Conservation (phyloP, 495 filamentous ascomycete genomes). For the Podospora tetraspora region DNA sequence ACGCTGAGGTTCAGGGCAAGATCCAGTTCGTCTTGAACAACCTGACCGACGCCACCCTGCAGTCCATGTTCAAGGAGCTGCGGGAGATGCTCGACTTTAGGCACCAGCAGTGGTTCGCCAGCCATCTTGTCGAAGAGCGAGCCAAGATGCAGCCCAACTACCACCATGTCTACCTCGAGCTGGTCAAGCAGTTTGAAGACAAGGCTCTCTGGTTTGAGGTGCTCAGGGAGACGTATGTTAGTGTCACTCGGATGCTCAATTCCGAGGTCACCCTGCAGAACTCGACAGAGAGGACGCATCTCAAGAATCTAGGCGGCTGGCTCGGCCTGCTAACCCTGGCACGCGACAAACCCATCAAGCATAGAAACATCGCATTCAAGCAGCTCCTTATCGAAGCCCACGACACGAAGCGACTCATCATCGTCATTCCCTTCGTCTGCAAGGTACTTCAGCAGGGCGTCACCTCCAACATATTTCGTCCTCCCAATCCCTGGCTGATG, state of each 20-base stretch:
- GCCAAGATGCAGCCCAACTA: slow-evolving; percentile 96
- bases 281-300: slow-evolving; percentile 71
- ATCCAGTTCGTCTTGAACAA: slow-evolving; percentile 97
- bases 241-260: slow-evolving; percentile 79
- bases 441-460: slow-evolving; percentile 81
- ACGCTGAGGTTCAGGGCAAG: slow-evolving; percentile 80
- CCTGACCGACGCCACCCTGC: slow-evolving; percentile 80
- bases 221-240: slow-evolving; percentile 86
- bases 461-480: slow-evolving; percentile 83
- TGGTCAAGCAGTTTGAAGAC: slow-evolving; percentile 77
- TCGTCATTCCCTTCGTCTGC: slow-evolving; percentile 95
- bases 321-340: slow-evolving; percentile 90
- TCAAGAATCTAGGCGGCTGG: slow-evolving; percentile 91
- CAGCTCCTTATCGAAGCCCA: slow-evolving; percentile 88
- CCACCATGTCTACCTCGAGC: slow-evolving; percentile 83
- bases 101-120: slow-evolving; percentile 93
- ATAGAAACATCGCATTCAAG: slow-evolving; percentile 94
- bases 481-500: slow-evolving; percentile 96
- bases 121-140: slow-evolving; percentile 90
- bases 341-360: slow-evolving; percentile 90
- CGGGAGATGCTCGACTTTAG: slow-evolving; percentile 68
- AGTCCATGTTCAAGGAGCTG: slow-evolving; percentile 73
- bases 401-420: slow-evolving; percentile 79
- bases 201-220: slow-evolving; percentile 79
- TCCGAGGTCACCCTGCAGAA: slow-evolving; percentile 76